A percentile compares a stretch with the other conserved stretches of the same genome.
Evolutionary conservation across 352 stramenopile species (phyloP).

Genomic region (Pythium apleroticum): DNA sequence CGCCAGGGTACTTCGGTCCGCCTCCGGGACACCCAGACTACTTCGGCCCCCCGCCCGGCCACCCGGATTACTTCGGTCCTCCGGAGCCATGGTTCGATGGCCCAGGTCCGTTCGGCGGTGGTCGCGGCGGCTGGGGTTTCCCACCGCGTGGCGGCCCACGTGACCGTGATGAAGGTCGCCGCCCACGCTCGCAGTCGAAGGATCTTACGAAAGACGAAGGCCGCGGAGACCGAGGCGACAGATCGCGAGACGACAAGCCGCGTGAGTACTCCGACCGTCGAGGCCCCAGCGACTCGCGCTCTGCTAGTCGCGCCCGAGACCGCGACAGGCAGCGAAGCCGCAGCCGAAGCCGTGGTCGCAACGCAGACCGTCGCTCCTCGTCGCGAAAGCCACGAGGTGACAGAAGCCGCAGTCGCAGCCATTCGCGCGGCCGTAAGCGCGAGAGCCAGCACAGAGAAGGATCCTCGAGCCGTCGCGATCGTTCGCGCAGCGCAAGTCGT

Average conservation of each 20-base stretch:
- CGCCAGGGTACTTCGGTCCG: slow-evolving; percentile 67
- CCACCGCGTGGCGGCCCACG: slow-evolving; percentile 32
- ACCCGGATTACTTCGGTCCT: slow-evolving; percentile 77
- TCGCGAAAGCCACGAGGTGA: slow-evolving; percentile 34
- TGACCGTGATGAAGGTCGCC: slow-evolving; percentile 47
- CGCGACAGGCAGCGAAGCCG: slow-evolving; percentile 32
- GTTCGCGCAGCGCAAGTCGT: slow-evolving; percentile 53
- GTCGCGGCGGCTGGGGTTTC: slow-evolving; percentile 42
- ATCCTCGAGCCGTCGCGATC: slow-evolving; percentile 24
- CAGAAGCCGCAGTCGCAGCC: slow-evolving; percentile 56
- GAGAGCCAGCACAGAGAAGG: slow-evolving; percentile 30
- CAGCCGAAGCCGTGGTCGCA: slow-evolving; percentile 32
- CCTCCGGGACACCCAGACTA: slow-evolving; percentile 62
- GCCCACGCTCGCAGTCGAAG: slow-evolving; percentile 46
- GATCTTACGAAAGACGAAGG: slow-evolving; percentile 37
- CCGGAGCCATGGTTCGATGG: slow-evolving; percentile 74
- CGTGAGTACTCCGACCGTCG: slow-evolving; percentile 20
- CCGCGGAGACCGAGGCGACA: slow-evolving; percentile 23
- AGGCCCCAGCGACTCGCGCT: slow-evolving; percentile 21
- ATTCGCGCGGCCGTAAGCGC: slow-evolving; percentile 44
- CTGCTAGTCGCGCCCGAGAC: slow-evolving; percentile 32
- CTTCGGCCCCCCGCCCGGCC: slow-evolving; percentile 66
- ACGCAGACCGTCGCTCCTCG: slow-evolving; percentile 14
- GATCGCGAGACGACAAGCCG: slow-evolving; percentile 35
- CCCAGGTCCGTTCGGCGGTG: slow-evolving; percentile 44